A percentile compares a stretch with the other conserved stretches of the same genome.
Evolutionary conservation across 2,329 filamentous ascomycete species (phyloP).

Genomic region (Aureobasidium sp.): DNA sequence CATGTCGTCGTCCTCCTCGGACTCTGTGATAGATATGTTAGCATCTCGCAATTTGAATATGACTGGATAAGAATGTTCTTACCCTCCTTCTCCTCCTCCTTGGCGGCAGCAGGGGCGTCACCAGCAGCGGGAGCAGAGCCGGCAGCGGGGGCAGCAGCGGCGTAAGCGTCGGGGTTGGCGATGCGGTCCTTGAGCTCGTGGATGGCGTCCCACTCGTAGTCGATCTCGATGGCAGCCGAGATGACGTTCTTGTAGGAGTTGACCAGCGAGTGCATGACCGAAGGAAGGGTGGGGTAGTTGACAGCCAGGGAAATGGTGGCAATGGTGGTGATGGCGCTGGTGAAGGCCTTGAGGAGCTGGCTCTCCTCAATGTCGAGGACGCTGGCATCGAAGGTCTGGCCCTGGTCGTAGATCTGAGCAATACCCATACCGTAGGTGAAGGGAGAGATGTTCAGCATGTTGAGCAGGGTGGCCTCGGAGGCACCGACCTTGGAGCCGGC

Average conservation of each 20-base stretch:
- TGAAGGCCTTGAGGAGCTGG: conserved; percentile 81
- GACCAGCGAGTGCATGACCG: conserved; percentile 91
- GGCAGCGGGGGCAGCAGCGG: conserved; percentile 68
- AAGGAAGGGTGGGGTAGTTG: conserved; percentile 94
- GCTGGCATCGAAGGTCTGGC: conserved; percentile 78
- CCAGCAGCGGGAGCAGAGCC: conserved; percentile 47
- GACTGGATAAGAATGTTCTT: background rate
- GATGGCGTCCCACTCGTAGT: conserved; percentile 91
- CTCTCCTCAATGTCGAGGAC: conserved; percentile 94
- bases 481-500: conserved; percentile 89
- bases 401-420: conserved; percentile 92
- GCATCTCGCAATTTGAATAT: background rate
- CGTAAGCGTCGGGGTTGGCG: conserved; percentile 96
- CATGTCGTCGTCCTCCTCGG: conserved; percentile 52
- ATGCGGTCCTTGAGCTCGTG: conserved; percentile 99
- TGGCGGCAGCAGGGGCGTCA: conserved; percentile 45
- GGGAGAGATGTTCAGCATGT: conserved; percentile 99
- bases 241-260: conserved; percentile 98
- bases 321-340: conserved; percentile 75
- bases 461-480: conserved; percentile 96
- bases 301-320: conserved; percentile 83
- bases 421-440: conserved; percentile 99
- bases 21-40: conserved; percentile 29
- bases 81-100: conserved; percentile 51
- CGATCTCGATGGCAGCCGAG: conserved; percentile 81